Evolutionary conservation across 116 monocot genomes (phyloP).

Genomic region (Papilionanthe hybrid): DNA sequence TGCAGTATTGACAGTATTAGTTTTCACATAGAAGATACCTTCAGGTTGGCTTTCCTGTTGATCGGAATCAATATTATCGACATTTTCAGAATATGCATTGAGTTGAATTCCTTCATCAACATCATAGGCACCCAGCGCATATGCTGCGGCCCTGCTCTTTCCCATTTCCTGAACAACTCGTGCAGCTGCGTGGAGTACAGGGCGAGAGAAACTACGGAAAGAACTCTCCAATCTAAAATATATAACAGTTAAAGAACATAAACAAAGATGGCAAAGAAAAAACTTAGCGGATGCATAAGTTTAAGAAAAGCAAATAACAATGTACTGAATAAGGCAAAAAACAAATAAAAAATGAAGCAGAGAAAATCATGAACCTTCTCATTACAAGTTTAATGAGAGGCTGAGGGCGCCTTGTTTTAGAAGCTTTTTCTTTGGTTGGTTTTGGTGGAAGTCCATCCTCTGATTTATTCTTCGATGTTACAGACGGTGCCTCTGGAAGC

Average conservation of each 20-base stretch:
- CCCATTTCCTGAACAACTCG: conserved; percentile 99
- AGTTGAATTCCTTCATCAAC: conserved; percentile 70
- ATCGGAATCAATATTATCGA: conserved; percentile 68
- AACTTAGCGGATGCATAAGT: neutral
- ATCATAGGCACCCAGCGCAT: conserved; percentile 78
- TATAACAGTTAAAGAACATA: neutral
- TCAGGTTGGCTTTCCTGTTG: conserved; percentile 62
- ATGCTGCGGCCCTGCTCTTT: conserved; percentile 96
- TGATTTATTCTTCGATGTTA: conserved; percentile 59
- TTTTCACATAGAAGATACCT: conserved; percentile 28
- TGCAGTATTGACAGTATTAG: neutral
- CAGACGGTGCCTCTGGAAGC: conserved; percentile 94
- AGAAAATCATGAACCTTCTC: conserved; percentile 69
- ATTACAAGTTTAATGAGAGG: conserved; percentile 96
- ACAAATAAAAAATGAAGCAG: conserved; percentile 4
- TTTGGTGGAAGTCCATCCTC: conserved; percentile 66
- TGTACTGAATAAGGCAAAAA: neutral
- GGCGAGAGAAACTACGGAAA: conserved; percentile 95
- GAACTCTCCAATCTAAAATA: conserved; percentile 89
- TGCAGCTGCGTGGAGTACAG: conserved; percentile 95
- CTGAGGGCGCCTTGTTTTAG: conserved; percentile 82
- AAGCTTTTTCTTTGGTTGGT: conserved; percentile 53
- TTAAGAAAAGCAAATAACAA: neutral
- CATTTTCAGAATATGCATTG: conserved; percentile 61
- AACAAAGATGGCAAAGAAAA: neutral